Evolutionary conservation across 1,284 basidiomycete genomes (phyloP), one percentile per base, ranked within the genome.

Genomic region (Ustilago esculenta): DNA sequence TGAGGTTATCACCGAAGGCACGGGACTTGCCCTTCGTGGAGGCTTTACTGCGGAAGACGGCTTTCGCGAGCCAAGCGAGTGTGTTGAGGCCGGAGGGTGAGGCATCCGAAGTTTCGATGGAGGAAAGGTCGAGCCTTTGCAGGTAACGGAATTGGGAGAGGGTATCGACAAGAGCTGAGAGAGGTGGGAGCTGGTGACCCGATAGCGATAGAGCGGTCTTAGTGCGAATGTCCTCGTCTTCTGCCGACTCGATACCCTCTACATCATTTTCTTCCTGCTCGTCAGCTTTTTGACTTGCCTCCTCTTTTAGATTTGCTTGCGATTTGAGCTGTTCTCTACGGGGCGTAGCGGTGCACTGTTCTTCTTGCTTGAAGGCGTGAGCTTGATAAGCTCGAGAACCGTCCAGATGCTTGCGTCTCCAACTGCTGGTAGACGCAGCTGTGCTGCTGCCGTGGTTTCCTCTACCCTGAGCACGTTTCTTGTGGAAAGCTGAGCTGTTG

Each of bases 71-170:
- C 67, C 71, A 77, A 15, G 54, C 40, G 14, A 81, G 46, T 3
- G 47, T 45, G 9, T 18, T 34, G 9, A 78, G 67, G 1, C 77
- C 77, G 5, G 63, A 23, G 2, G 69, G 61, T 4, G 58, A 55
- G 9, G 68, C 55, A 0, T 60, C 57, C 1, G 76, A 78, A 2
- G 73, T 39, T 34, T 71, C 33, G 53, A 80, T 72, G 17, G 64
- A 46, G 12, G 71, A 72, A 4, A 81, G 42, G 23, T 81, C 77
- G 39, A 81, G 72, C 5, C 70, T 60, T 29, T 64, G 70, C 25
- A 81, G 58, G 30, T 68, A 46, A 9, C 24, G 47, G 44, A 81
- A 81, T 30, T 72, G 69, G 1, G 72, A 61, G 6, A 81, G 57
- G 0, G 78, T 77, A n/a, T 65, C 52, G 20, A 67, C 61, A 12